These are phyloP conservation scores for Phytopythium vexans DNA, from an alignment of 352 stramenopile genomes.

Conservation along the genomic window DNA sequence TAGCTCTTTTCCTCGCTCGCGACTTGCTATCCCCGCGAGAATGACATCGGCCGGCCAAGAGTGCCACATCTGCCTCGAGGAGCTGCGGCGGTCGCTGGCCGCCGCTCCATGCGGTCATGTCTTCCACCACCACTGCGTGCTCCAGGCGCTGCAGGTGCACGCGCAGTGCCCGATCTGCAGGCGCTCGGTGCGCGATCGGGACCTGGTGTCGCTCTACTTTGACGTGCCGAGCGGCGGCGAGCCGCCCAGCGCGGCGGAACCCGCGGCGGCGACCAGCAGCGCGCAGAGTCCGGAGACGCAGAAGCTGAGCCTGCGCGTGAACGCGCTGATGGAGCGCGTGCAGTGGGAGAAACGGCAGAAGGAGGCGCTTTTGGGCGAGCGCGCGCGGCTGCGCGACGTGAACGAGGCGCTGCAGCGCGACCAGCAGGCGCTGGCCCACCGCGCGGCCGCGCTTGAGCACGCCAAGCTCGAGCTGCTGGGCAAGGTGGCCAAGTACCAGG, in stretches of 20 bases:
- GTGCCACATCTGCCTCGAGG: constrained; percentile 83
- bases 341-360: constrained; percentile 81
- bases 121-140: constrained; percentile 66
- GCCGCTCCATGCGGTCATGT: constrained; percentile 71
- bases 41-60: constrained; percentile 36
- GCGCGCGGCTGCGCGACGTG: constrained; percentile 54
- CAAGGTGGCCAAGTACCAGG: constrained; percentile 77
- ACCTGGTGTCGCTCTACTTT: constrained; percentile 68
- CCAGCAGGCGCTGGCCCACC: constrained; percentile 59
- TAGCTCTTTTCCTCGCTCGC: neutral
- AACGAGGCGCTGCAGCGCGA: constrained; percentile 62
- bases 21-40: neutral
- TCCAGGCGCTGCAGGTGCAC: constrained; percentile 72
- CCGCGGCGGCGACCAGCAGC: neutral
- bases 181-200: constrained; percentile 26
- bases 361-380: constrained; percentile 50
- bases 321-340: constrained; percentile 60
- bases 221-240: constrained; percentile 27
- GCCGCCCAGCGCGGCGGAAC: neutral
- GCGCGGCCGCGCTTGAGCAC: constrained; percentile 36
- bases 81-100: constrained; percentile 56
- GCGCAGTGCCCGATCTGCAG: constrained; percentile 74
- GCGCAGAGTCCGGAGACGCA: constrained; percentile 21
- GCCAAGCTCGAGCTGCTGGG: constrained; percentile 55
- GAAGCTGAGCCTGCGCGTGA: constrained; percentile 49